Base-by-base conservation (phyloP, 306 rosid species). In the Aeschynomene evenia region DNA sequence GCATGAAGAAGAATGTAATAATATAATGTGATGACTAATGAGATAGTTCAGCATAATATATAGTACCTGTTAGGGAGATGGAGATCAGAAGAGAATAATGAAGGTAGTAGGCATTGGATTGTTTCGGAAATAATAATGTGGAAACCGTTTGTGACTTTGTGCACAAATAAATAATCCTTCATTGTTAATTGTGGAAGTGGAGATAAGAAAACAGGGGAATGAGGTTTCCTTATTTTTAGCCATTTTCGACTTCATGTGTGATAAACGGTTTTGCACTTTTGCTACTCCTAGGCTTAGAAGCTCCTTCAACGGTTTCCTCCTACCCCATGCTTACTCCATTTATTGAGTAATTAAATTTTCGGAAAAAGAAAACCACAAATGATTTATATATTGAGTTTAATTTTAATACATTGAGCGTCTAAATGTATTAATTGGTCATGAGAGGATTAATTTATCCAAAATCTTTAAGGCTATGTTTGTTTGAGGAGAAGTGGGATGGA, bases 31-130 rank as follows among this genome's bases (percentile, higher is more conserved):
- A 16, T 33, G 37, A 33, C 37, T 5, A 33, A 33, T 1, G 37
- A 33, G 37, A 33, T 5, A 33, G 10, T 33, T 33, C 37, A 7
- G 7, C 37, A 33, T 13, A 9, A 19, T 1, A 12, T 10, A 28
- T 10, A 37, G 12, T 53, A 82, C 91, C 83, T 70, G 74, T 21
- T 59, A 61, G 55, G 71, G 78, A 71, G 75, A 78, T 31, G 79
- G 75, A 60, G 81, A 79, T 5, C 49, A 84, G 70, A 66, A 29
- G 77, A 80, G 23, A 67, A 60, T 16, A 55, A 58, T 68, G 33
- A 22, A 80, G 63, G 70, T 56, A 74, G 81, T 67, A 45, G 79
- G 15, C 91, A 89, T 89, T 75, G 53, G 8, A n/a, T n/a, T n/a
- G 10, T 24, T 21, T 59, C 34, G 53, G 76, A 46, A 28, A 3